Evolutionary conservation across 495 filamentous ascomycete species (phyloP).

Genomic region (Aspergillus kassunensis): DNA sequence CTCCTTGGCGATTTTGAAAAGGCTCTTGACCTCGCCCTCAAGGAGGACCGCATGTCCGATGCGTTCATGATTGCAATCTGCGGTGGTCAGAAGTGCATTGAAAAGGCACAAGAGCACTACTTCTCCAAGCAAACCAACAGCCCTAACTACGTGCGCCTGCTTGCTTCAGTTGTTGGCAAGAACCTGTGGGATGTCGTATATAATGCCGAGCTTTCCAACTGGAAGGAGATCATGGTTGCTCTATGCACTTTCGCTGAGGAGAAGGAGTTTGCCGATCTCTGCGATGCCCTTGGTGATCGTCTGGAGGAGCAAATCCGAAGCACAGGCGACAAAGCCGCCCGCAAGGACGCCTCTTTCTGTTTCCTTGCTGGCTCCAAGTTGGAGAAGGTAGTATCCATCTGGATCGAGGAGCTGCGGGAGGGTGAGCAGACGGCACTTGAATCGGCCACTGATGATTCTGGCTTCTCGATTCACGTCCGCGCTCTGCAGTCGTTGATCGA

Average conservation of each 20-base stretch:
- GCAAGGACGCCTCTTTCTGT: slow-evolving; percentile 93
- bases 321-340: slow-evolving; percentile 47
- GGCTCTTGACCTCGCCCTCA: slow-evolving; percentile 81
- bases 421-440: slow-evolving; percentile 70
- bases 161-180: slow-evolving; percentile 90
- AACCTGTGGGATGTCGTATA: slow-evolving; percentile 98
- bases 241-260: slow-evolving; percentile 92
- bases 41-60: slow-evolving; percentile 86
- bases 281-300: slow-evolving; percentile 90
- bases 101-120: slow-evolving; percentile 90
- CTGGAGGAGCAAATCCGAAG: slow-evolving; percentile 64
- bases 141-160: slow-evolving; percentile 87
- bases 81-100: slow-evolving; percentile 87
- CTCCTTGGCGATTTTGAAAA: slow-evolving; percentile 88
- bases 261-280: slow-evolving; percentile 91
- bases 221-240: slow-evolving; percentile 95
- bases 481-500: slow-evolving; percentile 91
- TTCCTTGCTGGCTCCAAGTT: slow-evolving; percentile 93
- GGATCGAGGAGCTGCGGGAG: slow-evolving; percentile 84
- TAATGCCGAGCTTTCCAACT: slow-evolving; percentile 86
- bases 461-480: slow-evolving; percentile 87
- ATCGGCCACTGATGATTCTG: slow-evolving; percentile 62
- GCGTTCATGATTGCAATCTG: slow-evolving; percentile 98
- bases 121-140: slow-evolving; percentile 74
- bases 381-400: slow-evolving; percentile 93